phyloP scores from a whole-genome alignment of 139 green algal genomes.

The Coelastrella sp. region DNA sequence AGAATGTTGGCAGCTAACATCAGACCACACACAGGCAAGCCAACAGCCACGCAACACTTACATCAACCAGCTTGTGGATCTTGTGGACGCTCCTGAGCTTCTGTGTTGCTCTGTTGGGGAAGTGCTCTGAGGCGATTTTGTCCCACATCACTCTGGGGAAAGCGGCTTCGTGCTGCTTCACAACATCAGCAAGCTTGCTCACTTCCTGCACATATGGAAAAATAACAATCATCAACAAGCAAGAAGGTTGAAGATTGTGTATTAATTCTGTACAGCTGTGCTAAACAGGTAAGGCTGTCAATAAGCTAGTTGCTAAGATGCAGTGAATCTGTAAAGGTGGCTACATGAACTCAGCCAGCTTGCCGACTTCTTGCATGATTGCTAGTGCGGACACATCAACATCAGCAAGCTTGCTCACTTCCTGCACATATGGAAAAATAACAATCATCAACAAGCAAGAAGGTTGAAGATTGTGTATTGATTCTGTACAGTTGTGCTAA shows the following conservation, averaged over 20 bases:
- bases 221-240: neutral
- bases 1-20: no score
- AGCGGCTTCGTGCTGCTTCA: neutral
- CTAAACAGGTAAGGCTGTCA: no score
- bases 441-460: neutral
- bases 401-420: neutral
- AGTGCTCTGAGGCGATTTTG: neutral
- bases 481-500: no score
- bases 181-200: neutral
- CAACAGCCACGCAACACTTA: neutral
- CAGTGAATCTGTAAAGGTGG: no score
- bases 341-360: no score
- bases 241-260: neutral
- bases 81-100: neutral
- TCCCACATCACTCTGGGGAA: constrained; percentile 16
- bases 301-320: no score
- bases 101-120: neutral
- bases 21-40: no score
- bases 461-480: neutral
- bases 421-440: neutral
- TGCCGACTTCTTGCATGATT: no score
- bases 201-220: constrained; percentile 1
- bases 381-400: no score
- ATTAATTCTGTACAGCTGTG: no score
- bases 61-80: neutral